A percentile compares a stretch with the other conserved stretches of the same genome.
Evolutionary conservation across 2,329 filamentous ascomycete genomes (phyloP).

Genomic region (Golovinomyces cichoracearum): DNA sequence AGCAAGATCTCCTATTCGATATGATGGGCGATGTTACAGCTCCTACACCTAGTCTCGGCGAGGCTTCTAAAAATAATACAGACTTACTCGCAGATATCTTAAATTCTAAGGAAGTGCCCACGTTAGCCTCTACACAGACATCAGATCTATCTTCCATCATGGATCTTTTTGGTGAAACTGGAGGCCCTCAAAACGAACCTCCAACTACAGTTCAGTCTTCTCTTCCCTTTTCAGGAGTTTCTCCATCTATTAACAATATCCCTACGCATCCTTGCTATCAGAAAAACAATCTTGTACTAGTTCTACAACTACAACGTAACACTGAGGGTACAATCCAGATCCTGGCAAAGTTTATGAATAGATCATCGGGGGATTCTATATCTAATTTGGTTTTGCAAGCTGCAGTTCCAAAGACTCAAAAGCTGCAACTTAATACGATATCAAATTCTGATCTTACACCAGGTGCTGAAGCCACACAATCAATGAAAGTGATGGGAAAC

Average conservation of each 20-base stretch:
- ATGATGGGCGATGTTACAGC: slow-evolving; percentile 62
- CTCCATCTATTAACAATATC: slow-evolving; percentile 22
- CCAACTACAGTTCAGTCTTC: slow-evolving; percentile 24
- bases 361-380: slow-evolving; percentile 35
- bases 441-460: slow-evolving; percentile 51
- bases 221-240: slow-evolving; percentile 21
- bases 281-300: slow-evolving; percentile 60
- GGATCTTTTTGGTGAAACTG: slow-evolving; percentile 49
- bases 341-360: slow-evolving; percentile 61
- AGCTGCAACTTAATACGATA: slow-evolving; percentile 73
- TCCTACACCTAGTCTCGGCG: slow-evolving; percentile 42
- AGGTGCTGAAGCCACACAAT: slow-evolving; percentile 64
- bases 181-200: slow-evolving; percentile 19
- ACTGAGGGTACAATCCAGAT: slow-evolving; percentile 58
- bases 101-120: slow-evolving; percentile 36
- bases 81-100: slow-evolving; percentile 83
- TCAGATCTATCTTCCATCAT: slow-evolving; percentile 51
- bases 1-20: slow-evolving; percentile 75
- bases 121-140: slow-evolving; percentile 23
- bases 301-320: slow-evolving; percentile 62
- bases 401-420: slow-evolving; percentile 88
- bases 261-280: slow-evolving; percentile 49
- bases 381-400: slow-evolving; percentile 67
- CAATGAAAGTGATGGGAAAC: slow-evolving; percentile 64
- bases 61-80: slow-evolving; percentile 43